Percentiles rank a stretch among this genome's conserved stretches.
Evolutionary conservation across 73 alveolate genomes (phyloP).

Genomic region (Halteria grandinella): DNA sequence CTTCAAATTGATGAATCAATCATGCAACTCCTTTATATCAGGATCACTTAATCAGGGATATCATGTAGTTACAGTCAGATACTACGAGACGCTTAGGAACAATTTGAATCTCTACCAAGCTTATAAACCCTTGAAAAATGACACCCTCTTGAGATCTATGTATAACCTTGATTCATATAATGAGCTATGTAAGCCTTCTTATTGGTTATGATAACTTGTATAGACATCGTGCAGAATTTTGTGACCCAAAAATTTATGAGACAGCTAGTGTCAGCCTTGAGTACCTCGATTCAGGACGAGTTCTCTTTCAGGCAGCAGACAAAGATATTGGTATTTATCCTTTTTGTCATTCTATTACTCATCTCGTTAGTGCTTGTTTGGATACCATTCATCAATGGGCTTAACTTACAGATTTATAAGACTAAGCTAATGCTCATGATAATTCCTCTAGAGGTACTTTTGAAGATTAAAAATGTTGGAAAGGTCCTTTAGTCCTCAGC

Average conservation of each 20-base stretch:
- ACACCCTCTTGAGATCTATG: not conserved
- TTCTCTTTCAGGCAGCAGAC: slow-evolving; percentile 20
- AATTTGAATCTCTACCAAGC: slow-evolving; percentile 2
- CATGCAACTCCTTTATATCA: slow-evolving; percentile 48
- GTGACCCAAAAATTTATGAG: slow-evolving; percentile 22
- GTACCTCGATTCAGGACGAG: slow-evolving; percentile 15
- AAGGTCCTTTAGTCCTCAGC: too few relatives aligned
- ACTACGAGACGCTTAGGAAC: slow-evolving; percentile 37
- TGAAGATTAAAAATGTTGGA: slow-evolving; percentile 55
- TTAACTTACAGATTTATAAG: slow-evolving; percentile 37
- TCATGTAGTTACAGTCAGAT: slow-evolving; percentile 35
- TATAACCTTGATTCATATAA: not conserved
- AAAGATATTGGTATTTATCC: slow-evolving; percentile 42
- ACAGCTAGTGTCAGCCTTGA: not conserved
- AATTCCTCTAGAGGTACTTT: slow-evolving; percentile 40
- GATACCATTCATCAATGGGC: slow-evolving; percentile 57
- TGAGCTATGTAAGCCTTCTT: slow-evolving; percentile 10
- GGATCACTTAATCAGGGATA: slow-evolving; percentile 40
- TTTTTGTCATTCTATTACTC: slow-evolving; percentile 23
- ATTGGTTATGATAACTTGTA: not conserved
- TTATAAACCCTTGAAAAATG: not conserved
- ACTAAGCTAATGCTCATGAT: slow-evolving; percentile 57
- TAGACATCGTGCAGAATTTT: slow-evolving; percentile 40
- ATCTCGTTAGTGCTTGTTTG: slow-evolving; percentile 40
- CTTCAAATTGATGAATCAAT: too few relatives aligned